A percentile compares a stretch with the other conserved stretches of the same genome.
phyloP scores from a whole-genome alignment of 805 yeast genomes.

The Kregervanrija delftensis region DNA sequence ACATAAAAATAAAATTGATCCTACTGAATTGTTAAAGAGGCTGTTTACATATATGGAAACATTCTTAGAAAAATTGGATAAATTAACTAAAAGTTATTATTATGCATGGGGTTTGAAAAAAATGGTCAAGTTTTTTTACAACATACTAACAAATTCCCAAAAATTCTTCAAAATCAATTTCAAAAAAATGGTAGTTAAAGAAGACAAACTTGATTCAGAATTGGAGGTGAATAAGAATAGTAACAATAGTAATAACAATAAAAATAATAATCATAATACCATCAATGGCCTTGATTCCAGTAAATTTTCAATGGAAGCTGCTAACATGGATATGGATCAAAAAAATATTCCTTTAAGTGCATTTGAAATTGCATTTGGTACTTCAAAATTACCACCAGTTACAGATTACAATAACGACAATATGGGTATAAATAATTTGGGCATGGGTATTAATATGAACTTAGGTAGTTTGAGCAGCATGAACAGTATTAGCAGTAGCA shows the following conservation, averaged over 20 bases:
- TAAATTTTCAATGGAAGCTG: not conserved
- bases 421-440: not conserved
- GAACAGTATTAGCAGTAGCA: not conserved
- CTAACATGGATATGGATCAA: not conserved
- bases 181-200: constrained; percentile 15
- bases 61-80: constrained; percentile 29
- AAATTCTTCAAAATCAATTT: constrained; percentile 28
- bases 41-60: constrained; percentile 29
- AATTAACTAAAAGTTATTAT: constrained; percentile 33
- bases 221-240: not conserved
- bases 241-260: not conserved
- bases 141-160: constrained; percentile 28
- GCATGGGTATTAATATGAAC: not conserved
- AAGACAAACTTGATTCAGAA: not conserved
- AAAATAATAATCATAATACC: not conserved
- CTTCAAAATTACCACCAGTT: constrained; percentile 30
- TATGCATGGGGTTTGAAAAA: constrained; percentile 41
- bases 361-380: constrained; percentile 31
- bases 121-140: constrained; percentile 32
- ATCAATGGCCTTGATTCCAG: not conserved
- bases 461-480: not conserved
- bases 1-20: constrained; percentile 27
- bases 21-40: constrained; percentile 26
- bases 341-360: constrained; percentile 10
- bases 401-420: constrained; percentile 22